Evolutionary conservation across 495 filamentous ascomycete species (phyloP), one percentile per base, ranked within the genome.

Genomic region (Arthonia radiata): DNA sequence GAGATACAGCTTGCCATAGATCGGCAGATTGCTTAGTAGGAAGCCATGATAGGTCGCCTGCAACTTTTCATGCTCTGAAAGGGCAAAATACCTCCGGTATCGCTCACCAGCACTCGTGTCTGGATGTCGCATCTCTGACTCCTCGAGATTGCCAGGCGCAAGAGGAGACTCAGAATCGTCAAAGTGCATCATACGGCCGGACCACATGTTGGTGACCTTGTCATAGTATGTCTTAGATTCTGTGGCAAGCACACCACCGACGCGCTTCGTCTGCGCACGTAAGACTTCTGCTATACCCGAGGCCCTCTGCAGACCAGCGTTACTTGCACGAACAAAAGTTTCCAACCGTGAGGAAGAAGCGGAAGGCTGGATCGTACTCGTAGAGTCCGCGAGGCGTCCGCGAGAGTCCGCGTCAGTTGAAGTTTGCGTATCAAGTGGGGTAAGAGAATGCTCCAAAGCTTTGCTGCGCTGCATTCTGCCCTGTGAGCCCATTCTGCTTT

Each of bases 211-310:
- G 3, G 82, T 92, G 0, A 94, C 82, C 41, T 92, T 92, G 38
- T 90, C 83, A 16, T 92, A 68, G 43, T 97, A 97, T 11, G 79
- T 79, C 78, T 92, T 94, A 2, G 86, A 89, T 41, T 93, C 81
- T 2, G 73, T 77, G 17, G 89, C 80, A 13, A 97, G 43, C 15
- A 93, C 55, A 31, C 53, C 78, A 32, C 79, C 82, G 70, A 94
- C 81, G 21, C 67, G 64, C 30, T 71, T 74, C 15, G 66, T 70
- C 10, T 71, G 65, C 30, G 57, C 67, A 39, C 70, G 74, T 38
- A 94, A 51, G 43, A 76, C 91, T 11, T 68, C 77, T 13, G 82
- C 80, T 47, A 92, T 61, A 3, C 71, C 70, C 14, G 76, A 74
- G 9, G 83, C 82, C 29, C 75, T 69, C 47, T 91, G 79, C 13